Evolutionary conservation across 176 grass and related monocot genomes (phyloP), one percentile per base, ranked within the genome.

Genomic region (Alloteropsis semialata): DNA sequence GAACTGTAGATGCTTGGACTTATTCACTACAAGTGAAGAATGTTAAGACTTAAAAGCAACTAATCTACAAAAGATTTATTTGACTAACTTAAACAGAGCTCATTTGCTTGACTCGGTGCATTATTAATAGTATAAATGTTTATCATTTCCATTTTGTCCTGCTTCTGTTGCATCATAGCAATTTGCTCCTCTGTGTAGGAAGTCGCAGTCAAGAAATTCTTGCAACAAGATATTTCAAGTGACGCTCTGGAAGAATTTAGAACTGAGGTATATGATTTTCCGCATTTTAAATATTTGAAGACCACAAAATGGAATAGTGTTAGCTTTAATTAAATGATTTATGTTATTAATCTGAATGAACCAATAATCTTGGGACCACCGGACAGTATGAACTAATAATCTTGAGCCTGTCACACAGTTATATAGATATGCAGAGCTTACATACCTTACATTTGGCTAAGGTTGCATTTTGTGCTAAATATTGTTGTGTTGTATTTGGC

Each of bases 121-220:
- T 24, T 33, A 16, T 46, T 24, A 48, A 60, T 49, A 39, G 14
- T 57, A 73, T 14, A 56, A 57, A 64, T 78, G 21, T 37, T 13
- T 32, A 51, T 14, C 34, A 48, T 62, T 59, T 75, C 80, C 22
- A 48, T 75, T 72, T 32, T 79, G 18, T 83, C 63, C 8, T 49
- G 36, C 45, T 84, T 55, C 85, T 84, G 27, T 84, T 89, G 50
- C 39, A 79, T 86, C 43, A 64, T 89, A 84, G 65, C 46, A 57
- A 86, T 61, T 85, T 82, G 17, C 22, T 65, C 39, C 63, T 83
- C 39, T 65, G 8, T 81, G 57, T 76, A 99, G 97, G 97, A 99
- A 94, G 91, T 99, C 45, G 97, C 91, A 15, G 89, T 96, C 56
- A 99, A 99, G 90, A 99, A 95, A 89, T 99, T 99, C 75, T 87